Base-by-base conservation (phyloP, 2,329 filamentous ascomycete genomes). In the Nannizzia gypsea region DNA sequence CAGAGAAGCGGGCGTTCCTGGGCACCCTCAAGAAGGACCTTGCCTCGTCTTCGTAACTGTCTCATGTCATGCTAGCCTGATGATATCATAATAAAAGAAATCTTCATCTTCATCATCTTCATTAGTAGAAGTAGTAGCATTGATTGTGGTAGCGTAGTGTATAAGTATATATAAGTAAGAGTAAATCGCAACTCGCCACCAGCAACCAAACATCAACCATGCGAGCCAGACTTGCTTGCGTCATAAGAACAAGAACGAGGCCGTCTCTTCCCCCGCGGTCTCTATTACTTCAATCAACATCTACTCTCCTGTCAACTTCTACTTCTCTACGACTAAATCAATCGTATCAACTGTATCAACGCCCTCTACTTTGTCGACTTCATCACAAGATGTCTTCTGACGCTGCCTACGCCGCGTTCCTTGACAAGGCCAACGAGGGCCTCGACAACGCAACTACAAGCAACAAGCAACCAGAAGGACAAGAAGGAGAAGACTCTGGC, bases 21-120 rank as follows among this genome's bases (percentile, higher is more conserved):
- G 93, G 93, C 82, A 95, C 90, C 62, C 90, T 99, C 89, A 99
- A 99, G 90, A 99, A 97, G 90, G 93, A 99, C 73, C 78, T 88
- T 69, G 76, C 78, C 15, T n/a, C 22, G 22, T 26, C 48, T 26
- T 52, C 48, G 22, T 52, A 52, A 17, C 22, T 26, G 6, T 15
- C 38, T 40, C 4, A 8, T 40, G 13, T 40, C 15, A 8, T 40
- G 15, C 42, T 20, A 36, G 31, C 31, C n/a, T 40, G 38, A 46
- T 46, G 42, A 24, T 22, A 46, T 46, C 6, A 46, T 46, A 46
- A 46, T 46, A 55, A 26, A 54, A 54, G 9, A 28, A 15, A 28
- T 34, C 22, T 54, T 54, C 20, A 11, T 3, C n/a, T 31, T 52
- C n/a, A 26, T 28, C n/a, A 52, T 54, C 31, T 54, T 17, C 13